Percentiles rank a stretch among this genome's conserved stretches.
Evolutionary conservation across 441 rosid species (phyloP).

Genomic region (Corymbia calophylla): DNA sequence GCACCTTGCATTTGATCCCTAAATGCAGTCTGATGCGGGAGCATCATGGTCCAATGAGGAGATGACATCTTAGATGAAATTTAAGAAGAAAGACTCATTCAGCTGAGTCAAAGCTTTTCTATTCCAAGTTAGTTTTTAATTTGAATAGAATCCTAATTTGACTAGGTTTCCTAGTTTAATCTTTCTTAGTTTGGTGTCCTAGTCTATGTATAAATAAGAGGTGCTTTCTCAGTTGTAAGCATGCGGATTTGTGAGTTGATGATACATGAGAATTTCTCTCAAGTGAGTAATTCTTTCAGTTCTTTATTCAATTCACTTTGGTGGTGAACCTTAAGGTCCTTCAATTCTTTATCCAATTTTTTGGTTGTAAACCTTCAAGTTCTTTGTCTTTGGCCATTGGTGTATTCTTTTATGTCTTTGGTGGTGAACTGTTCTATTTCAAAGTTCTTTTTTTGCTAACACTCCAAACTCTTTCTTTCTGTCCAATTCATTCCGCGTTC

Average conservation of each 20-base stretch:
- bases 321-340: not conserved
- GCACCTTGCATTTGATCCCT: not conserved
- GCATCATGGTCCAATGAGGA: not conserved
- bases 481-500: not conserved
- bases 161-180: not conserved
- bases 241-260: not conserved
- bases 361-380: not conserved
- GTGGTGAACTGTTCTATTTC: not conserved
- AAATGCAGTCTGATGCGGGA: not conserved
- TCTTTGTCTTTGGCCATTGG: not conserved
- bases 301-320: not conserved
- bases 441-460: not conserved
- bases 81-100: not conserved
- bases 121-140: not conserved
- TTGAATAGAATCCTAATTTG: not conserved
- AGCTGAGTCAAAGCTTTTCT: not conserved
- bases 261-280: not conserved
- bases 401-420: not conserved
- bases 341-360: not conserved
- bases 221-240: not conserved
- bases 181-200: not conserved
- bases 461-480: not conserved
- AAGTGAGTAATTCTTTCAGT: not conserved
- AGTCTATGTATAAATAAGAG: not conserved
- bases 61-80: not conserved